phyloP scores from a whole-genome alignment of 2,329 filamentous ascomycete species.

The Cucurbitaria berberidis region DNA sequence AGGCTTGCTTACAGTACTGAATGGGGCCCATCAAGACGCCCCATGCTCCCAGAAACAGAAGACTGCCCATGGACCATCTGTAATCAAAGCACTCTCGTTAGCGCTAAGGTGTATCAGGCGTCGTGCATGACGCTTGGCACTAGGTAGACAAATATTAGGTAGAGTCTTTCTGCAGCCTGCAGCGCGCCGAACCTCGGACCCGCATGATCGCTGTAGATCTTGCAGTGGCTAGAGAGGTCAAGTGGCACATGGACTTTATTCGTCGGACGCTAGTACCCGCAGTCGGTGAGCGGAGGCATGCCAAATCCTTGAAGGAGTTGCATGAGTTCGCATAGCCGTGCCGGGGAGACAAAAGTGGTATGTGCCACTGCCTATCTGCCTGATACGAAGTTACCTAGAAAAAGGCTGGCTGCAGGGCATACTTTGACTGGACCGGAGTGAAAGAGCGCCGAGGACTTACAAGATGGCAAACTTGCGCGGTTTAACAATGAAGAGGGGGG shows the following conservation, averaged over 20 bases:
- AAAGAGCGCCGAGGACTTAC: slow-evolving; percentile 68
- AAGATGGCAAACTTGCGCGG: slow-evolving; percentile 95
- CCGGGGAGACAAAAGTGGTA: slow-evolving; percentile 30
- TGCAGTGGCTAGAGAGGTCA: slow-evolving; percentile 46
- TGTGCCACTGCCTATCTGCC: slow-evolving; percentile 37
- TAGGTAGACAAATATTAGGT: slow-evolving; percentile 38
- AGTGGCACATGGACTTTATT: slow-evolving; percentile 36
- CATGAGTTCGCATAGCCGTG: slow-evolving; percentile 42
- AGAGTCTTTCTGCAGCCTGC: slow-evolving; percentile 40
- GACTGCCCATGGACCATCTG: slow-evolving; percentile 94
- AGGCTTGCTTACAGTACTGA: slow-evolving; percentile 65
- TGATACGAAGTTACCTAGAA: slow-evolving; percentile 19
- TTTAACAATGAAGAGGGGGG: slow-evolving; percentile 70
- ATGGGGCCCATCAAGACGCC: slow-evolving; percentile 91
- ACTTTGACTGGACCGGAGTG: slow-evolving; percentile 18
- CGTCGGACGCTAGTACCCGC: slow-evolving; percentile 19
- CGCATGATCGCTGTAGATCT: slow-evolving; percentile 51
- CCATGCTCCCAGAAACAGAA: slow-evolving; percentile 90
- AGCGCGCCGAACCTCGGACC: slow-evolving; percentile 47
- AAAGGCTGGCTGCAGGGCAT: slow-evolving; percentile 27
- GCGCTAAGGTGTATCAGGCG: slow-evolving; percentile 36
- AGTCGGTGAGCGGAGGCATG: slow-evolving; percentile 17
- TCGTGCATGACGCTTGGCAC: slow-evolving; percentile 31
- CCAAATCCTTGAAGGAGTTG: slow-evolving; percentile 18
- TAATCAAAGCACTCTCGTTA: slow-evolving; percentile 44